These are phyloP conservation scores for Mycena chlorophos DNA, from an alignment of 768 basidiomycete species.

Conservation along the genomic window DNA sequence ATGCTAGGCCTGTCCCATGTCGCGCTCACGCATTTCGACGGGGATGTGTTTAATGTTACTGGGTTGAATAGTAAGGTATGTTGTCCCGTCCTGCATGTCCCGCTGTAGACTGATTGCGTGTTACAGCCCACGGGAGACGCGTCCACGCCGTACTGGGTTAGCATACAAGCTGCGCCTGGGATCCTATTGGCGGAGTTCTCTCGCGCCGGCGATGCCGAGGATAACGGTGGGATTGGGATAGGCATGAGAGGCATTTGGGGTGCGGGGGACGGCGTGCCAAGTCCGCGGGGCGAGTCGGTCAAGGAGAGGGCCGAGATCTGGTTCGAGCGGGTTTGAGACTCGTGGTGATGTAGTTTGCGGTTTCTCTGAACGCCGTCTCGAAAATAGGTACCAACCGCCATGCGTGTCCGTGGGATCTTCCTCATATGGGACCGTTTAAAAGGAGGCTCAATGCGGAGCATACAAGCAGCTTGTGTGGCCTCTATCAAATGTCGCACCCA, in stretches of 20 bases:
- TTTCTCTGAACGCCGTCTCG: too few relatives aligned
- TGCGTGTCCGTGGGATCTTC: too few relatives aligned
- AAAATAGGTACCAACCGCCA: too few relatives aligned
- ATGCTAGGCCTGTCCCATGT: constrained; percentile 22
- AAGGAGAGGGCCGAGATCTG: constrained; percentile 29
- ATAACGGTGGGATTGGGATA: constrained; percentile 20
- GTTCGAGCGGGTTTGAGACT: constrained; percentile 23
- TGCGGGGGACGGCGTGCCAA: constrained; percentile 18
- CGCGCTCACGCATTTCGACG: constrained; percentile 27
- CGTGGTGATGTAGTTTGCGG: too few relatives aligned
- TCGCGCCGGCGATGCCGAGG: constrained; percentile 1
- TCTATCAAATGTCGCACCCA: too few relatives aligned
- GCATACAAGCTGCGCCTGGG: neutral
- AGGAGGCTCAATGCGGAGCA: too few relatives aligned
- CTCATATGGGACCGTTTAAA: too few relatives aligned
- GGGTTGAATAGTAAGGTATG: neutral
- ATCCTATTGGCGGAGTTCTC: constrained; percentile 22
- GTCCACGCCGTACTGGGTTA: constrained; percentile 25
- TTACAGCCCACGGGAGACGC: constrained; percentile 24
- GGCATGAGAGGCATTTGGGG: constrained; percentile 23
- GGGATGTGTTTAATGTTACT: constrained; percentile 25
- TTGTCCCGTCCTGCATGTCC: neutral
- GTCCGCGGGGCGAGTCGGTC: constrained; percentile 18
- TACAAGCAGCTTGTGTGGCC: too few relatives aligned
- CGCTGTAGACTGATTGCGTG: neutral